Evolutionary conservation across 2,329 filamentous ascomycete genomes (phyloP).

Genomic region (Fusarium heterosporum): DNA sequence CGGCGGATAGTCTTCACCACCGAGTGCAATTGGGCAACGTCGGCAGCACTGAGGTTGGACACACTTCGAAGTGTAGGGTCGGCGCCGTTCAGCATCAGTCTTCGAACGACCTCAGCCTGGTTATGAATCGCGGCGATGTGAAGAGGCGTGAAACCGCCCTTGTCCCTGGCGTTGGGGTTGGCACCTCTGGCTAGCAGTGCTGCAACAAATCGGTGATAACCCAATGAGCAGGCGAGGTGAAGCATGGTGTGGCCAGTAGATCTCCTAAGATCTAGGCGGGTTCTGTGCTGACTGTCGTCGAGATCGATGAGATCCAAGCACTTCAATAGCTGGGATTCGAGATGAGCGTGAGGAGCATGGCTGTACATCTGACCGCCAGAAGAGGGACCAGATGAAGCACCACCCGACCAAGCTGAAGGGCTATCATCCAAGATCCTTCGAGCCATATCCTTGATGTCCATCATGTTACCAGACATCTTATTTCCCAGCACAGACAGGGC

Average conservation of each 20-base stretch:
- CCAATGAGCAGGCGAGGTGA: conserved; percentile 80
- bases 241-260: conserved; percentile 83
- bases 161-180: conserved; percentile 78
- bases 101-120: conserved; percentile 79
- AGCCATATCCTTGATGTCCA: conserved; percentile 71
- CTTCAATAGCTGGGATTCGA: conserved; percentile 76
- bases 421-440: conserved; percentile 67
- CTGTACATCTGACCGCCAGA: conserved; percentile 59
- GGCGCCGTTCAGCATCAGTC: conserved; percentile 78
- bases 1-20: conserved; percentile 73
- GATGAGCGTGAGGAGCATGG: conserved; percentile 60
- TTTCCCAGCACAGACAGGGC: conserved; percentile 73
- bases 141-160: conserved; percentile 83
- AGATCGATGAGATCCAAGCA: conserved; percentile 84
- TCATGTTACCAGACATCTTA: conserved; percentile 72
- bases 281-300: conserved; percentile 76
- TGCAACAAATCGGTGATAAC: conserved; percentile 79
- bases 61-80: conserved; percentile 77
- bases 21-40: conserved; percentile 74
- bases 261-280: conserved; percentile 73
- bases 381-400: conserved; percentile 54
- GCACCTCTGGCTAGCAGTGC: conserved; percentile 83
- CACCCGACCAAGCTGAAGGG: conserved; percentile 61
- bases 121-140: conserved; percentile 84
- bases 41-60: conserved; percentile 76